phyloP scores from a whole-genome alignment of 1,284 basidiomycete genomes.

The Takashimella koratensis region DNA sequence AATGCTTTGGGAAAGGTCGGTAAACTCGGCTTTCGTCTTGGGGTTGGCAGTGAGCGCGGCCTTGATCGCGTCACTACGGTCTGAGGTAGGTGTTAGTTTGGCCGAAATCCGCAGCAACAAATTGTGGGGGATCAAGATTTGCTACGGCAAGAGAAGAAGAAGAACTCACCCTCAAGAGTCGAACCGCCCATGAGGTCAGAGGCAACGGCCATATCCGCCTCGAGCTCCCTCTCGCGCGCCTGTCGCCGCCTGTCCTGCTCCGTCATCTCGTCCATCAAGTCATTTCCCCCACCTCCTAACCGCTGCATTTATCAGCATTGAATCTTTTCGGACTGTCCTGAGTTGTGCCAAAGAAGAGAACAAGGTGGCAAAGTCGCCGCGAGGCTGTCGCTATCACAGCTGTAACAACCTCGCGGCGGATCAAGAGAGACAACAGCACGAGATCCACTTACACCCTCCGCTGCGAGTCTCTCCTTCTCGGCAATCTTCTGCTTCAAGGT shows the following conservation, averaged over 20 bases:
- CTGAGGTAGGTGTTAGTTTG: constrained; percentile 1
- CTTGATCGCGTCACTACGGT: constrained; percentile 53
- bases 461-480: constrained; percentile 60
- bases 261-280: constrained; percentile 65
- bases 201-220: constrained; percentile 77
- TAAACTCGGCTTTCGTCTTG: constrained; percentile 80
- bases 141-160: no score
- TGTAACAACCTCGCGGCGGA: background rate
- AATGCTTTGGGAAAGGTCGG: constrained; percentile 65
- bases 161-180: constrained; percentile 51
- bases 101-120: no score
- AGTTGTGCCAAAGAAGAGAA: background rate
- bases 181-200: constrained; percentile 71
- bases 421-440: no score
- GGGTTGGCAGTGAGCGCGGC: constrained; percentile 68
- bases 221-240: constrained; percentile 74
- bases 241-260: constrained; percentile 63
- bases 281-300: constrained; percentile 59
- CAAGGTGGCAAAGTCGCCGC: background rate
- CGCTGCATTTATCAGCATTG: background rate
- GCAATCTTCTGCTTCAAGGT: constrained; percentile 83
- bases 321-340: background rate
- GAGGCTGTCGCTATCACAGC: no score
- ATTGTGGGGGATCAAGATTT: no score
- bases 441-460: constrained; percentile 54